Evolutionary conservation across 139 green algal genomes (phyloP), one percentile per base, ranked within the genome.

Genomic region (Ettlia oleoabundans): DNA sequence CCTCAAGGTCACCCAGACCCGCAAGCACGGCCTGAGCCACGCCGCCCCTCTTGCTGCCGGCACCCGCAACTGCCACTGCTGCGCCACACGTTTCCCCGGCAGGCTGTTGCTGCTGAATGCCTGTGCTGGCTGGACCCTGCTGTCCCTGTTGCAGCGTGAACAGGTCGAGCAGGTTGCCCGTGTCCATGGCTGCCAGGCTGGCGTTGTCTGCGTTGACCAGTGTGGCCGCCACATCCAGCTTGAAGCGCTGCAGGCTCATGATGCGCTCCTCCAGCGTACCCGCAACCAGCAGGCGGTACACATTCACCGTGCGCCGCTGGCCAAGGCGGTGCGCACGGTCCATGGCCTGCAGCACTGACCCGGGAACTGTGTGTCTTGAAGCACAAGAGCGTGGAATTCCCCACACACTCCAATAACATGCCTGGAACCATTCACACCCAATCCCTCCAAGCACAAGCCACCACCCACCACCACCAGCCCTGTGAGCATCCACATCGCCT

Each of bases 291-390:
- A 98, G 89, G 42, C 97, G 89, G 92, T 98, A 99, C 82, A 99
- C 97, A 70, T 96, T 98, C 52, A 99, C 97, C 4, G 94, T 95
- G 38, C 94, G 90, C 18, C 82, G 88, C 92, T 99, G 97, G 3
- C 97, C 97, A 63, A 99, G 93, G 3, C 97, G 88, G 89, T 99
- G 97, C 22, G 97, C 97, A 13, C 97, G 93, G 88, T 99, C 97
- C 97, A 99, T 97, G 33, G 95, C 95, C 90, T 96, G 89, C 68
- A 53, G 47, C 61, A 30, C 18, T 51, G 37, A 22, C 28, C 13
- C n/a, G 32, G 65, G 7, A 42, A 73, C n/a, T 42, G 33, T 58
- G 47, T 58, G 47, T 58, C n/a, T n/a, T n/a, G n/a, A n/a, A n/a
- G n/a, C n/a, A n/a, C n/a, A n/a, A n/a, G n/a, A n/a, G n/a, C n/a